phyloP scores from a whole-genome alignment of 1,284 basidiomycete species.

The Testicularia cyperi region DNA sequence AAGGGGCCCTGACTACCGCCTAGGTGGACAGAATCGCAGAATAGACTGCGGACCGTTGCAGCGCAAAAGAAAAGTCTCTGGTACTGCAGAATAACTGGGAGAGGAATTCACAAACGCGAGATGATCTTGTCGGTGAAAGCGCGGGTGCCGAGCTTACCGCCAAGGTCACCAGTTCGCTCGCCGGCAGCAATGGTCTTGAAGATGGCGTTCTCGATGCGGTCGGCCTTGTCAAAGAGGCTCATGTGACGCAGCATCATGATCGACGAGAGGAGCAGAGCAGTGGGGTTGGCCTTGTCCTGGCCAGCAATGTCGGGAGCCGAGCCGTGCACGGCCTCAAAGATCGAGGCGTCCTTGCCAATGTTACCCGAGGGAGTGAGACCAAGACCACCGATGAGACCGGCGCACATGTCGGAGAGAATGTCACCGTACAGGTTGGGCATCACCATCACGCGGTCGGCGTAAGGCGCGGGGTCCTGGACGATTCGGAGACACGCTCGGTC shows the following conservation, averaged over 20 bases:
- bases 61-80: no score
- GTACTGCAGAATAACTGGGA: no score
- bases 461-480: constrained; percentile 84
- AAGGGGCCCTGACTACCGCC: no score
- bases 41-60: no score
- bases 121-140: constrained; percentile 54
- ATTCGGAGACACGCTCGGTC: constrained; percentile 90
- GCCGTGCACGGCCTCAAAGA: constrained; percentile 99
- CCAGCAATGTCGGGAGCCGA: constrained; percentile 66
- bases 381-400: constrained; percentile 95
- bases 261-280: constrained; percentile 87
- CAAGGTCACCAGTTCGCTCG: constrained; percentile 53
- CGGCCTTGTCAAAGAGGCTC: constrained; percentile 81
- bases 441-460: constrained; percentile 97
- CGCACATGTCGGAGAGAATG: constrained; percentile 98
- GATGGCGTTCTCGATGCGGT: constrained; percentile 85
- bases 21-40: no score
- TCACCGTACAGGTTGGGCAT: constrained; percentile 99
- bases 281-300: constrained; percentile 90
- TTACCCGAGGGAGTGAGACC: constrained; percentile 98
- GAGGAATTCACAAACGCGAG: constrained; percentile 36
- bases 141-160: constrained; percentile 56
- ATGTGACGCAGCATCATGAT: constrained; percentile 93
- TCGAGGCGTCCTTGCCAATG: constrained; percentile 96
- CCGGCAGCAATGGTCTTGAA: constrained; percentile 53